Conservation (phyloP, 768 basidiomycete genomes). For the Daedaleopsis sinensis region DNA sequence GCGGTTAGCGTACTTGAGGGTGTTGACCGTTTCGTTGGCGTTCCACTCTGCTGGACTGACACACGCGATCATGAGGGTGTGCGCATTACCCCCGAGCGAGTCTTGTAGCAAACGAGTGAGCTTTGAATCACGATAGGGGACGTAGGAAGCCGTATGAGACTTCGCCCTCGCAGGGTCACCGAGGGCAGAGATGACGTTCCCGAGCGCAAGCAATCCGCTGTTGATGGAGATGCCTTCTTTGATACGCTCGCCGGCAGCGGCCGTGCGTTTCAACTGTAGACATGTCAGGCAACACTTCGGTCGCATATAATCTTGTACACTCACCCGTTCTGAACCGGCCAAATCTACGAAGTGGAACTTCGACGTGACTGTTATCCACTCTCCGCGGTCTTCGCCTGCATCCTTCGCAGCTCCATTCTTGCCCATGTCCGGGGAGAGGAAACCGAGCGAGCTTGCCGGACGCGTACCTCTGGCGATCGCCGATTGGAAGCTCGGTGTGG, state of each 20-base stretch:
- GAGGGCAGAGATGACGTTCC: constrained; percentile 97
- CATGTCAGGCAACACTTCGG: neutral
- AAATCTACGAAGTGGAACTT: constrained; percentile 99
- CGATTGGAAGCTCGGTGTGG: constrained; percentile 76
- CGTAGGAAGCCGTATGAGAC: constrained; percentile 81
- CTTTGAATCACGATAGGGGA: constrained; percentile 98
- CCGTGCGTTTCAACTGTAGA: constrained; percentile 87
- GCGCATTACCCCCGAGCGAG: constrained; percentile 95
- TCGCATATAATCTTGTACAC: constrained; percentile 29
- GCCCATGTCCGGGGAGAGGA: constrained; percentile 56
- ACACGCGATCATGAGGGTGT: constrained; percentile 99
- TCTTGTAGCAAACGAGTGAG: constrained; percentile 96
- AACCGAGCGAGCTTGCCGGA: constrained; percentile 80
- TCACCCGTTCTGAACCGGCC: constrained; percentile 92
- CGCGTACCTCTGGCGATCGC: constrained; percentile 76
- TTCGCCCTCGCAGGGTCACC: constrained; percentile 91
- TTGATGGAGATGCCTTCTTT: constrained; percentile 99
- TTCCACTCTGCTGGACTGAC: constrained; percentile 97
- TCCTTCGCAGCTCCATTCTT: constrained; percentile 25
- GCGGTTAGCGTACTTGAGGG: constrained; percentile 95
- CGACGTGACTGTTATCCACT: constrained; percentile 89
- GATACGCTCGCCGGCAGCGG: constrained; percentile 93
- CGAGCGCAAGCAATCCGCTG: constrained; percentile 91
- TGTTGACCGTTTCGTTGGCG: constrained; percentile 89
- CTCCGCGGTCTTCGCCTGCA: constrained; percentile 61